Conservation (phyloP, 768 basidiomycete genomes). For the Leccinum aurantiacum region DNA sequence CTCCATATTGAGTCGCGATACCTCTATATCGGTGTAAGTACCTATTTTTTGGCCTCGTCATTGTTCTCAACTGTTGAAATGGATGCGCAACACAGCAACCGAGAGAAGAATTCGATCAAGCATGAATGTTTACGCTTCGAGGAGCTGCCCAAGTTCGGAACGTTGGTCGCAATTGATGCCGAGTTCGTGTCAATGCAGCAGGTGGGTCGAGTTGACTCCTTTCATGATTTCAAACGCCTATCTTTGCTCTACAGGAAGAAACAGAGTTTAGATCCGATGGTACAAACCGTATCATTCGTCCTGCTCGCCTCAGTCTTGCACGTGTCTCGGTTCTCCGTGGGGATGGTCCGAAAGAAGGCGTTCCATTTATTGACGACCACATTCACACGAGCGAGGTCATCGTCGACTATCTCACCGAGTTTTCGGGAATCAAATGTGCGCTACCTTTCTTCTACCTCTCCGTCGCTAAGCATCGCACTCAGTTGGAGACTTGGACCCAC, state of each 20-base stretch:
- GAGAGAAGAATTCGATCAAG: conserved; percentile 69
- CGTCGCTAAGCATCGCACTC: conserved; percentile 8
- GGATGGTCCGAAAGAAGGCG: conserved; percentile 71
- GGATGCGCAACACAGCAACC: conserved; percentile 51
- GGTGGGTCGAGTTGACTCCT: conserved; percentile 38
- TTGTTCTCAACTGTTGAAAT: background rate
- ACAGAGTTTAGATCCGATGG: conserved; percentile 94
- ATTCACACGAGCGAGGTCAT: conserved; percentile 95
- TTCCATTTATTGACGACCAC: conserved; percentile 97
- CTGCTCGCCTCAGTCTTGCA: conserved; percentile 88
- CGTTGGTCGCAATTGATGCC: conserved; percentile 91
- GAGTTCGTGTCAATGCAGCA: conserved; percentile 98
- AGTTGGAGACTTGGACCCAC: conserved; percentile 94
- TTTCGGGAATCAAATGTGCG: conserved; percentile 92
- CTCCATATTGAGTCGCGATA: conserved; percentile 78
- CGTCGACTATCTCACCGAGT: conserved; percentile 96
- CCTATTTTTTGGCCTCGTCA: background rate
- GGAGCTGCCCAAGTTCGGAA: conserved; percentile 85
- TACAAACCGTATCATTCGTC: conserved; percentile 87
- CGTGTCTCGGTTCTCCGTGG: conserved; percentile 94
- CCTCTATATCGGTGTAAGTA: conserved; percentile 80
- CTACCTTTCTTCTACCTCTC: conserved; percentile 1
- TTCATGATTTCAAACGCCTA: background rate
- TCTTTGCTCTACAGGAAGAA: conserved; percentile 65
- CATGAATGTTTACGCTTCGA: conserved; percentile 70